Conservation (phyloP, 345 rosid genomes). For the Corchorus olitorius region DNA sequence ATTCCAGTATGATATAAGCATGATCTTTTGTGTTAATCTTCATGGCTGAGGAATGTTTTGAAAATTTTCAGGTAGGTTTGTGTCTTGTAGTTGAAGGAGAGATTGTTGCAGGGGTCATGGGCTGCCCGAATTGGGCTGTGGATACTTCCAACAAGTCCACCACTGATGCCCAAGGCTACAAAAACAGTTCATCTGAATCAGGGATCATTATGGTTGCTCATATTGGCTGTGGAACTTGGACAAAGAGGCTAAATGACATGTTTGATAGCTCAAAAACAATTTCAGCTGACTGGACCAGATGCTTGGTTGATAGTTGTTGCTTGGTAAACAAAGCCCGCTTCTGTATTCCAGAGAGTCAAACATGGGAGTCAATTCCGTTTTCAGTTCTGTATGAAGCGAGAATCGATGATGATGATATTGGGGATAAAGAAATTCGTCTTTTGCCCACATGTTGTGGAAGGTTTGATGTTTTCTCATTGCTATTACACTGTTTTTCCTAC, state of each 20-base stretch:
- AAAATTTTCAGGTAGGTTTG: constrained; percentile 74
- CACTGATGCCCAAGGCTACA: constrained; percentile 21
- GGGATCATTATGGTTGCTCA: constrained; percentile 81
- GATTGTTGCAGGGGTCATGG: constrained; percentile 80
- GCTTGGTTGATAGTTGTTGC: constrained; percentile 61
- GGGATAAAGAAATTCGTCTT: constrained; percentile 55
- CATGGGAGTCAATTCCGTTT: constrained; percentile 76
- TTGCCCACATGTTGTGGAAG: constrained; percentile 77
- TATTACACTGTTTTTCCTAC: constrained; percentile 2
- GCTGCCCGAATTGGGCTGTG: constrained; percentile 84
- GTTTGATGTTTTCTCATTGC: constrained; percentile 36
- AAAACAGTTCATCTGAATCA: constrained; percentile 26
- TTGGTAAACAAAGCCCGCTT: constrained; percentile 55
- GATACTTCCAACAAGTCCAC: constrained; percentile 31
- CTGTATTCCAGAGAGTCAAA: constrained; percentile 78
- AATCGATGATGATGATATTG: constrained; percentile 37
- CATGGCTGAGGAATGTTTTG: constrained; percentile 12
- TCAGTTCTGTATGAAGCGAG: constrained; percentile 49
- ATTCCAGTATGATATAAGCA: background rate
- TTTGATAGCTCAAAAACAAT: constrained; percentile 32
- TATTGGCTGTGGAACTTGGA: constrained; percentile 86
- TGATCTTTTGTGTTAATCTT: background rate
- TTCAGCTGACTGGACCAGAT: constrained; percentile 61
- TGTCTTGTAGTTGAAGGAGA: constrained; percentile 86
- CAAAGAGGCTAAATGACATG: constrained; percentile 37